These are phyloP conservation scores for Santalum album DNA, from an alignment of 164 flowering plant species.

Conservation along the genomic window DNA sequence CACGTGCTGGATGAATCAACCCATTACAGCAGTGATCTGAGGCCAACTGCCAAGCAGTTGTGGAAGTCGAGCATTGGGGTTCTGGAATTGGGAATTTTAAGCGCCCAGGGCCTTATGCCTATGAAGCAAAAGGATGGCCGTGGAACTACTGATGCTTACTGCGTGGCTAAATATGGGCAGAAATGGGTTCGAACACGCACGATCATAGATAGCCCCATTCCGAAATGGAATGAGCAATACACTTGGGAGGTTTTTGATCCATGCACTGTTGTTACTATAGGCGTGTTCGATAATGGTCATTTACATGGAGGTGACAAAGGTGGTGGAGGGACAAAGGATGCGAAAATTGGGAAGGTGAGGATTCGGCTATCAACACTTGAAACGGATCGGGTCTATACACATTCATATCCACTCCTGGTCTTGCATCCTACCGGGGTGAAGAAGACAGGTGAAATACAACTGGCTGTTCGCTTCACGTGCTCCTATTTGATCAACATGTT, in stretches of 20 bases:
- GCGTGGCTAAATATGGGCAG: slow-evolving; percentile 8
- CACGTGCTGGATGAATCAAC: slow-evolving; percentile 7
- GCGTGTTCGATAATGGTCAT: slow-evolving; percentile 4
- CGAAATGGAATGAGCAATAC: slow-evolving; percentile 5
- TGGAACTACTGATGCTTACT: slow-evolving; percentile 6
- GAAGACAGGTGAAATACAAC: slow-evolving; percentile 3
- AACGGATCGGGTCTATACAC: slow-evolving; percentile 5
- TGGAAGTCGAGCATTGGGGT: slow-evolving; percentile 4
- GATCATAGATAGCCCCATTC: background rate
- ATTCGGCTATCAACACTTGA: slow-evolving; percentile 6
- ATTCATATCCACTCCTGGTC: slow-evolving; percentile 6
- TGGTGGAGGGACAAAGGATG: background rate
- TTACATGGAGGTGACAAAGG: slow-evolving; percentile 1
- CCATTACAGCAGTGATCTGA: slow-evolving; percentile 6
- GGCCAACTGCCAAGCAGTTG: slow-evolving; percentile 6
- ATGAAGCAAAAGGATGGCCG: slow-evolving; percentile 7
- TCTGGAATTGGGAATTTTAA: slow-evolving; percentile 2
- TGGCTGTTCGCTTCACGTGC: slow-evolving; percentile 4
- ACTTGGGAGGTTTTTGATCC: slow-evolving; percentile 6
- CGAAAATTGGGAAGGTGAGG: slow-evolving; percentile 5
- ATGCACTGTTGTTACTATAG: slow-evolving; percentile 1
- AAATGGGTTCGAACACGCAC: slow-evolving; percentile 4
- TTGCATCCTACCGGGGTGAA: slow-evolving; percentile 4
- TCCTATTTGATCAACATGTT: slow-evolving; percentile 4
- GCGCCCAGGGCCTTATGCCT: slow-evolving; percentile 6